Conservation (phyloP, 2,329 filamentous ascomycete species). For the Claviceps sp. region DNA sequence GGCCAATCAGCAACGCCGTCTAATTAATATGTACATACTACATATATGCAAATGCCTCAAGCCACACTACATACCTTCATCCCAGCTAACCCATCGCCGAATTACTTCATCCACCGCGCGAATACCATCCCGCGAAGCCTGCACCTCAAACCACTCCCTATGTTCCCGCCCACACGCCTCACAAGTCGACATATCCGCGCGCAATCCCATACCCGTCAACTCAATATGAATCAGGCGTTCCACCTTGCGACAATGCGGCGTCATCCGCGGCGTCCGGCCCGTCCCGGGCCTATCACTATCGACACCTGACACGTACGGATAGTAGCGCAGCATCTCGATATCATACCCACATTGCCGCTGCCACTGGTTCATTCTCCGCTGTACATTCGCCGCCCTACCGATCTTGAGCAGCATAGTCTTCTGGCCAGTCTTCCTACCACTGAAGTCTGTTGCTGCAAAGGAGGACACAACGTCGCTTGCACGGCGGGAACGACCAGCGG, state of each 20-base stretch:
- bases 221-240: constrained; percentile 87
- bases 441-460: constrained; percentile 24
- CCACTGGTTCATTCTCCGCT: constrained; percentile 86
- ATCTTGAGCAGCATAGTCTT: constrained; percentile 59
- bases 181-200: constrained; percentile 47
- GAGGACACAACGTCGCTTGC: constrained; percentile 42
- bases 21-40: not conserved
- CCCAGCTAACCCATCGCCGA: constrained; percentile 77
- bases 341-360: constrained; percentile 83
- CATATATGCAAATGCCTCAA: not conserved
- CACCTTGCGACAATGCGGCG: constrained; percentile 75
- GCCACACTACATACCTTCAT: constrained; percentile 35
- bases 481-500: constrained; percentile 26
- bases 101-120: constrained; percentile 56
- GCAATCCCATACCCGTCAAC: constrained; percentile 48
- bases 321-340: constrained; percentile 77
- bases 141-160: constrained; percentile 89
- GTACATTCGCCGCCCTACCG: constrained; percentile 65
- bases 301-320: constrained; percentile 58
- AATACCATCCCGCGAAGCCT: constrained; percentile 58
- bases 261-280: constrained; percentile 43
- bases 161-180: constrained; percentile 72
- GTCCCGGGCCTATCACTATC: constrained; percentile 13
- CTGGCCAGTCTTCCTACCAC: constrained; percentile 15
- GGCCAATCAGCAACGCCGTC: not conserved